phyloP scores from a whole-genome alignment of 2,329 filamentous ascomycete species.

The Talaromyces sp. region DNA sequence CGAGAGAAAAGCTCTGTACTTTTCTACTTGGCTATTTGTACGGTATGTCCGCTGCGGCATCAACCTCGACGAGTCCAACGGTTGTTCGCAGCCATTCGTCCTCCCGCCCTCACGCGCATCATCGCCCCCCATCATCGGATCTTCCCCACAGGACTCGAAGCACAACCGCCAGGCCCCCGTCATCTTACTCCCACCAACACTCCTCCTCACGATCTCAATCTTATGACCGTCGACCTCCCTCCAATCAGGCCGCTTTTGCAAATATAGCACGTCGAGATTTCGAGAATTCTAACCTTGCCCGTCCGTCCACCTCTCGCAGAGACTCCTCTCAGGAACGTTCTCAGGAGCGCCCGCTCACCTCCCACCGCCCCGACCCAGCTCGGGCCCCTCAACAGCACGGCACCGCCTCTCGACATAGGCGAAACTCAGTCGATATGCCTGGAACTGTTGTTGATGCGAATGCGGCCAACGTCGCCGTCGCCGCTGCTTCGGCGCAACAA shows the following conservation, averaged over 20 bases:
- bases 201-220: conserved; percentile 40
- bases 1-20: neutral
- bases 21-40: neutral
- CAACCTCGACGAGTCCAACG: conserved; percentile 43
- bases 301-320: conserved; percentile 55
- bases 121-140: conserved; percentile 40
- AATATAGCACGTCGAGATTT: conserved; percentile 65
- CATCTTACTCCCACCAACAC: conserved; percentile 27
- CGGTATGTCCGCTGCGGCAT: conserved; percentile 46
- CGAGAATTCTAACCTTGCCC: conserved; percentile 66
- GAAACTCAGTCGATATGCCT: conserved; percentile 44
- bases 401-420: conserved; percentile 40
- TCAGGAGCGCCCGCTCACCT: conserved; percentile 38
- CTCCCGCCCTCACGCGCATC: conserved; percentile 40
- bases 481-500: conserved; percentile 50
- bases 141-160: conserved; percentile 47
- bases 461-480: conserved; percentile 53
- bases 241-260: conserved; percentile 48
- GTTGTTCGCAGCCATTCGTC: conserved; percentile 52
- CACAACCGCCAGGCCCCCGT: conserved; percentile 41
- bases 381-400: conserved; percentile 40
- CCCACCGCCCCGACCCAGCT: conserved; percentile 55
- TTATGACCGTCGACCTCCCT: conserved; percentile 45
- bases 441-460: conserved; percentile 53
- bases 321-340: conserved; percentile 62